Conservation (phyloP, 495 filamentous ascomycete genomes). For the Tuber melanosporum region DNA sequence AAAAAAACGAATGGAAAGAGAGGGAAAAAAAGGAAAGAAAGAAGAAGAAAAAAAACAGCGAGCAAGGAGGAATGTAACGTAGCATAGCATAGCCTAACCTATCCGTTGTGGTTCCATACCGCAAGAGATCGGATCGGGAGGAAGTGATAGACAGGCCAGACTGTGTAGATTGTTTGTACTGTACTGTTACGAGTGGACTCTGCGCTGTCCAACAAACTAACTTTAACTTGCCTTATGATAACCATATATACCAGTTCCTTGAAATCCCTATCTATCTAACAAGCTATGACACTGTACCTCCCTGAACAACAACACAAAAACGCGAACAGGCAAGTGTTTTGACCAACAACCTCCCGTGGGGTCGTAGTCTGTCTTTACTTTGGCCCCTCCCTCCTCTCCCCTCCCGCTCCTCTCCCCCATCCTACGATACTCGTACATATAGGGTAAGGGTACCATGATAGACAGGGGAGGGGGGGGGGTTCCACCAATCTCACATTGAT, state of each 20-base stretch:
- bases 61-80: background rate
- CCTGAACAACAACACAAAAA: background rate
- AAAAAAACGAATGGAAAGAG: background rate
- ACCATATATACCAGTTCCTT: background rate
- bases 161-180: background rate
- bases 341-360: too few relatives aligned
- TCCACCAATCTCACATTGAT: background rate
- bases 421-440: background rate
- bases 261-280: background rate
- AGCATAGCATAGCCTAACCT: background rate
- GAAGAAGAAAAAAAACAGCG: background rate
- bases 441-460: background rate
- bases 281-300: too few relatives aligned
- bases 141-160: background rate
- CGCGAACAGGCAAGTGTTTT: background rate
- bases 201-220: background rate
- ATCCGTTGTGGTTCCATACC: background rate
- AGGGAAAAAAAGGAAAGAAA: background rate
- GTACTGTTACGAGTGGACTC: background rate
- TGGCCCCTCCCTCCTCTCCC: background rate
- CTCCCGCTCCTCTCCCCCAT: background rate
- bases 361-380: background rate
- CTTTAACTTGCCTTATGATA: background rate
- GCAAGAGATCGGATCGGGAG: background rate
- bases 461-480: background rate